Evolutionary conservation across 805 yeast species (phyloP).

Genomic region (Hanseniaspora mollemarum): DNA sequence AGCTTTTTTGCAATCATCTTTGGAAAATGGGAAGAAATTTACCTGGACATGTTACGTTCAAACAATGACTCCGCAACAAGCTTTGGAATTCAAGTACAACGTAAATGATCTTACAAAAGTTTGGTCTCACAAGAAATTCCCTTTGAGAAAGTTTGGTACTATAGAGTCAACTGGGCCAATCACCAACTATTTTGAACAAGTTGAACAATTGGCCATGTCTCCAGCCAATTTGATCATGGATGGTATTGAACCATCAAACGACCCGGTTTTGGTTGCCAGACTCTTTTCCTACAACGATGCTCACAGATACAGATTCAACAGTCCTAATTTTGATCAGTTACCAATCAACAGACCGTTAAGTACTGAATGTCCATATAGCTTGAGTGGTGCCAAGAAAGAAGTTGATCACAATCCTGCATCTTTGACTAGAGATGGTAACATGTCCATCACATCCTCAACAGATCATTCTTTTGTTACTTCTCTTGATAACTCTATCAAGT

Average conservation of each 20-base stretch:
- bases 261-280: constrained; percentile 67
- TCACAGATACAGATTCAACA: constrained; percentile 64
- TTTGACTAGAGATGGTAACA: constrained; percentile 53
- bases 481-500: constrained; percentile 26
- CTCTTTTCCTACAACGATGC: constrained; percentile 68
- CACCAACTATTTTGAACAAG: constrained; percentile 39
- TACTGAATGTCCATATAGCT: constrained; percentile 37
- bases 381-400: constrained; percentile 17
- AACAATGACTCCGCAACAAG: constrained; percentile 65
- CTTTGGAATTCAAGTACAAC: constrained; percentile 62
- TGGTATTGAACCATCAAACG: constrained; percentile 64
- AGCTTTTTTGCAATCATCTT: constrained; percentile 32
- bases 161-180: constrained; percentile 46
- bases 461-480: constrained; percentile 45
- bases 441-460: constrained; percentile 37
- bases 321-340: constrained; percentile 47
- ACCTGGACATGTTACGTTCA: constrained; percentile 45
- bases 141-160: constrained; percentile 69
- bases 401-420: constrained; percentile 33
- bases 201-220: constrained; percentile 53
- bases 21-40: constrained; percentile 41
- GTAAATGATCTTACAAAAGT: constrained; percentile 85
- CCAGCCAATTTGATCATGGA: constrained; percentile 61
- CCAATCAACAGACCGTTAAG: constrained; percentile 46
- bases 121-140: constrained; percentile 83